Evolutionary conservation across 2,329 filamentous ascomycete genomes (phyloP).

Genomic region (Curvularia hawaiiensis): DNA sequence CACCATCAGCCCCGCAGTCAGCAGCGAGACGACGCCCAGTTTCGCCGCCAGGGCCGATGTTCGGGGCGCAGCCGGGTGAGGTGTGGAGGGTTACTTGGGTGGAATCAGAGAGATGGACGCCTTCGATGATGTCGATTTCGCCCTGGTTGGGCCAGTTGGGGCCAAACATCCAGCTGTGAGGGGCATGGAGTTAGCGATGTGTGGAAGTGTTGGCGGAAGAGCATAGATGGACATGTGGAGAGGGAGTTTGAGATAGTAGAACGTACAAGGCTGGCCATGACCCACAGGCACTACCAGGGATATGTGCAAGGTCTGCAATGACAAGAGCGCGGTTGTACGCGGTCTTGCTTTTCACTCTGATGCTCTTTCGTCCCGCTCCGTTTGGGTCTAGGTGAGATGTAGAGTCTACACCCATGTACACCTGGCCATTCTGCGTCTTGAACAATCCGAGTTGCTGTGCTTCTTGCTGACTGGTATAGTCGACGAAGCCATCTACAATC

Average conservation of each 20-base stretch:
- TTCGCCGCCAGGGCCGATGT: slow-evolving; percentile 40
- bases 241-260: not conserved
- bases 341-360: slow-evolving; percentile 45
- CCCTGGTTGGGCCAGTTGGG: slow-evolving; percentile 49
- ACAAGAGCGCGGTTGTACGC: slow-evolving; percentile 46
- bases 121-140: slow-evolving; percentile 46
- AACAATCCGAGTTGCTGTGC: slow-evolving; percentile 43
- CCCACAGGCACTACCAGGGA: slow-evolving; percentile 46
- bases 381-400: slow-evolving; percentile 37
- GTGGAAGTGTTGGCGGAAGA: not conserved
- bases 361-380: slow-evolving; percentile 43
- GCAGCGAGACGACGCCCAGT: slow-evolving; percentile 36
- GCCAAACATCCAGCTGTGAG: slow-evolving; percentile 46
- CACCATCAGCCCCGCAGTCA: slow-evolving; percentile 46
- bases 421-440: slow-evolving; percentile 39
- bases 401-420: slow-evolving; percentile 49
- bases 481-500: slow-evolving; percentile 45
- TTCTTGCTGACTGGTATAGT: slow-evolving; percentile 41
- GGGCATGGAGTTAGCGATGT: slow-evolving; percentile 7
- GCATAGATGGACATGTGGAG: not conserved
- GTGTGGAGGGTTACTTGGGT: slow-evolving; percentile 49
- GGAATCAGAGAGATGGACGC: slow-evolving; percentile 45
- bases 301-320: slow-evolving; percentile 49
- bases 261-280: slow-evolving; percentile 48
- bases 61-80: slow-evolving; percentile 40